Conservation (phyloP, 805 yeast species). For the Candida broadrunensis region DNA sequence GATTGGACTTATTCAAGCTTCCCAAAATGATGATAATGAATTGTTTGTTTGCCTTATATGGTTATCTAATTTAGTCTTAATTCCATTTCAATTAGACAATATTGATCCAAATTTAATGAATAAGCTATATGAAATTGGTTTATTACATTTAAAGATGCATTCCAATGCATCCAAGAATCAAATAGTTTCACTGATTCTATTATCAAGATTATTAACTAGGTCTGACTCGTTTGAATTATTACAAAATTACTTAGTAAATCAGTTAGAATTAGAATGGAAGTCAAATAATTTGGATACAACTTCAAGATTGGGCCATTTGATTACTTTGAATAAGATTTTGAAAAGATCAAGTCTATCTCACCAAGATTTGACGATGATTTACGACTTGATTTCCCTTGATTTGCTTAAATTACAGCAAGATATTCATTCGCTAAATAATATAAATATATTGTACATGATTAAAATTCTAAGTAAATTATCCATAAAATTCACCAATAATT, state of each 20-base stretch:
- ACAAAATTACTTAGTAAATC: constrained; percentile 12
- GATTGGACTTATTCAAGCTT: constrained; percentile 5
- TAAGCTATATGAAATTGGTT: constrained; percentile 33
- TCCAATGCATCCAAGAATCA: constrained; percentile 55
- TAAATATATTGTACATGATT: constrained; percentile 24
- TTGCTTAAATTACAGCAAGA: constrained; percentile 11
- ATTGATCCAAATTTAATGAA: constrained; percentile 31
- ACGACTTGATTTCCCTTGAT: constrained; percentile 14
- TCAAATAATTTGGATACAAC: constrained; percentile 1
- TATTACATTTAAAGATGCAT: constrained; percentile 23
- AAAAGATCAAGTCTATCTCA: constrained; percentile 13
- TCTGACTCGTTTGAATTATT: constrained; percentile 35
- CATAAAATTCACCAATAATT: constrained; percentile 20
- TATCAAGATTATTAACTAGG: constrained; percentile 55
- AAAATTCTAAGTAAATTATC: constrained; percentile 40
- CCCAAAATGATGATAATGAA: constrained; percentile 18
- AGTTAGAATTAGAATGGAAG: constrained; percentile 18
- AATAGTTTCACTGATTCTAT: constrained; percentile 47
- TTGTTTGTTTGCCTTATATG: constrained; percentile 54
- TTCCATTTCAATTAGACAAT: constrained; percentile 63
- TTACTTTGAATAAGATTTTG: constrained; percentile 37
- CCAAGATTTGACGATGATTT: constrained; percentile 9
- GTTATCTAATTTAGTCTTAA: constrained; percentile 66
- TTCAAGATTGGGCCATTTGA: constrained; percentile 32
- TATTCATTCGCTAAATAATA: constrained; percentile 6